phyloP scores from a whole-genome alignment of 2,329 filamentous ascomycete species.

The Cyclaneusma minus region DNA sequence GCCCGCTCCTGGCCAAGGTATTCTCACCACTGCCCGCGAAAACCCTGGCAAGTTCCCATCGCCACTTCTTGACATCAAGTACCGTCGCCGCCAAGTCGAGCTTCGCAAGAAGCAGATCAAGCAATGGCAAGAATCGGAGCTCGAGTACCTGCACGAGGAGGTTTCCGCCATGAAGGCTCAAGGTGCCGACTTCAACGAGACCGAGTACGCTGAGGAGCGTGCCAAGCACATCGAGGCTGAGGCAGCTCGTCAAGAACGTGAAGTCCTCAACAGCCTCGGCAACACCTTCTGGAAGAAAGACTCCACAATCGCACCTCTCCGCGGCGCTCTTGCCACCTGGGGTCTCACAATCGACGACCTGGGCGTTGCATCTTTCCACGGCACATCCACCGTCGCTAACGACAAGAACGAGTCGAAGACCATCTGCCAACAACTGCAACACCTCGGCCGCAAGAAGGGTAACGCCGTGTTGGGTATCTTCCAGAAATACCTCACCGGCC shows the following conservation, averaged over 20 bases:
- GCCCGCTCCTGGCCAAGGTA: constrained; percentile 89
- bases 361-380: constrained; percentile 93
- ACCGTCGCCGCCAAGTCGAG: constrained; percentile 88
- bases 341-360: constrained; percentile 95
- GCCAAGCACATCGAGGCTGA: constrained; percentile 76
- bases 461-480: constrained; percentile 94
- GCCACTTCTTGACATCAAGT: constrained; percentile 92
- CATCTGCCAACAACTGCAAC: constrained; percentile 88
- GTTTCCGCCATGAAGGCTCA: constrained; percentile 79
- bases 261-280: constrained; percentile 80
- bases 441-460: constrained; percentile 89
- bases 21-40: constrained; percentile 89
- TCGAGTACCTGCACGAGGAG: constrained; percentile 87
- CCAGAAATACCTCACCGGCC: constrained; percentile 98
- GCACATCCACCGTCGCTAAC: constrained; percentile 94
- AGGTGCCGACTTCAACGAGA: constrained; percentile 59
- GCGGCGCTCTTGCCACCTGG: constrained; percentile 93
- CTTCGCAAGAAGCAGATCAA: constrained; percentile 88
- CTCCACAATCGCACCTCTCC: constrained; percentile 80
- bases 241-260: constrained; percentile 79
- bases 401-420: constrained; percentile 99
- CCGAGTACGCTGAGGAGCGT: constrained; percentile 75
- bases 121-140: constrained; percentile 89
- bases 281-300: constrained; percentile 99
- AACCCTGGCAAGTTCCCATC: constrained; percentile 84